A percentile compares a stretch with the other conserved stretches of the same genome.
phyloP scores from a whole-genome alignment of 2,329 filamentous ascomycete species.

The Mycosphaerella arachidis region DNA sequence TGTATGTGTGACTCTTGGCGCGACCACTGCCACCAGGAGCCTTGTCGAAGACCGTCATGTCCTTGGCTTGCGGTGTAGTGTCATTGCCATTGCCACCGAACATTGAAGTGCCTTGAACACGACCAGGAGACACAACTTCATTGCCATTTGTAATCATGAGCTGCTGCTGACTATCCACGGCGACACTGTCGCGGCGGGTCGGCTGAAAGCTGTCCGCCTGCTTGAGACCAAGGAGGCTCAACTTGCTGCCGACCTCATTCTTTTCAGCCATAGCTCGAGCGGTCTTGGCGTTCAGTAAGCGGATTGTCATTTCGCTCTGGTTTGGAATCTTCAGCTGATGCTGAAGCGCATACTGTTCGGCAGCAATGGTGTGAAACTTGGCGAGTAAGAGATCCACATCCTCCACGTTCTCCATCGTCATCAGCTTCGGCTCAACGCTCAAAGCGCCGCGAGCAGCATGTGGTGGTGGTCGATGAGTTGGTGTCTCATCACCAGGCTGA shows the following conservation, averaged over 20 bases:
- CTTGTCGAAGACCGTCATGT: neutral
- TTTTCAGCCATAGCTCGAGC: constrained; percentile 6
- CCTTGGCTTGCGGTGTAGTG: neutral
- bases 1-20: neutral
- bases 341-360: constrained; percentile 10
- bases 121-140: neutral
- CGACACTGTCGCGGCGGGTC: constrained; percentile 9
- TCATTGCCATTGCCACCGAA: neutral
- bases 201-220: constrained; percentile 4
- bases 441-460: neutral
- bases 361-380: constrained; percentile 9
- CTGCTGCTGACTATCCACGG: neutral
- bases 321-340: neutral
- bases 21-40: constrained; percentile 7
- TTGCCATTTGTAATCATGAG: neutral
- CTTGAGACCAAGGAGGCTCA: constrained; percentile 1
- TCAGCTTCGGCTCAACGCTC: neutral
- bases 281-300: constrained; percentile 8
- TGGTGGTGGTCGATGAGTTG: constrained; percentile 5
- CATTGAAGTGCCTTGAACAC: neutral
- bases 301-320: neutral
- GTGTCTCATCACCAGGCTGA: constrained; percentile 3
- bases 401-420: constrained; percentile 4
- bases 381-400: constrained; percentile 9
- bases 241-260: constrained; percentile 4